Base-by-base conservation (phyloP, 1,139 yeast genomes). In the Magnusiomyces suaveolens region DNA sequence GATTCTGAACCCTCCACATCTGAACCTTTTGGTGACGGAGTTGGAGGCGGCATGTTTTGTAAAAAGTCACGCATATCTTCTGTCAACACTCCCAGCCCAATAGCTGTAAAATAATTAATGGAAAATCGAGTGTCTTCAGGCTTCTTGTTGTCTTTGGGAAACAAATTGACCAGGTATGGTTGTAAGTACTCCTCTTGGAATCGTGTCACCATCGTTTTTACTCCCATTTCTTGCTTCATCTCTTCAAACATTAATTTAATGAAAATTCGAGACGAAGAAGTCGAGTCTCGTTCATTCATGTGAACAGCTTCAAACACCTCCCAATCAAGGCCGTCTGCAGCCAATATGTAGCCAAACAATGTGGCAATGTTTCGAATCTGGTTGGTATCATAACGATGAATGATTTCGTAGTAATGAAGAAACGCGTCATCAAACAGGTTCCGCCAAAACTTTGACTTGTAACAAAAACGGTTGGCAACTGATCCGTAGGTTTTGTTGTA, bases 61-160 rank as follows among this genome's bases (percentile, higher is more conserved):
- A 87, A 71, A 16, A 73, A 75, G 12, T 73, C 76, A 69, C 98
- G 78, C 95, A 89, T 85, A 12, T 73, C 78, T 51, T 88, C 96
- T 0, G 97, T 90, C 56, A 92, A 66, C 1, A 78, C 76, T 51
- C 97, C 97, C 54, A 90, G 68, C 0, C 95, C 95, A 61, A 92
- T 88, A 1, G 97, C 96, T 0, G 97, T 90, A 69, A 90, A 92
- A 66, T 78, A 92, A 65, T 92, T 92, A 66, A 90, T 88, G 1
- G 95, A 79, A 66, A 89, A 92, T 57, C 94, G 71, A 56, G 82
- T 75, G n/a, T 84, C 87, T 52, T 71, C 73, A 41, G 80, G 74
- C 14, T 41, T 26, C 21, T 47, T 47, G 59, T 69, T 50, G 60
- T 66, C 57, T 66, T 71, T 46, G 4, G 73, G 84, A 72, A 73